These are phyloP conservation scores for Fraxinus excelsior DNA, from an alignment of 257 asterid species.

Conservation along the genomic window DNA sequence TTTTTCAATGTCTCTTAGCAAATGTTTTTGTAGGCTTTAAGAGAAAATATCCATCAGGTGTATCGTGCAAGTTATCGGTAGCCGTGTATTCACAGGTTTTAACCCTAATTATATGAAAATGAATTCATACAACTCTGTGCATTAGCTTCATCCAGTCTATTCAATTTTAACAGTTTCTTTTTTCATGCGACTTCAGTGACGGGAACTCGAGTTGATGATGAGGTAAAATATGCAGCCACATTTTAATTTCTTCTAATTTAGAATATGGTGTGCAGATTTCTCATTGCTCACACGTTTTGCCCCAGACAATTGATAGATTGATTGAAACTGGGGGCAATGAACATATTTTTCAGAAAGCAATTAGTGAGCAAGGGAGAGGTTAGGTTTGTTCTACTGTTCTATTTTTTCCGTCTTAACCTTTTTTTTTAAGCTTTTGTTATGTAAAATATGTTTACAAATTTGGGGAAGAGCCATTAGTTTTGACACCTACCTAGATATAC, in stretches of 20 bases:
- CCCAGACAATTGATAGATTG: slow-evolving; percentile 83
- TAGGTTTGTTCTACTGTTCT: slow-evolving; percentile 53
- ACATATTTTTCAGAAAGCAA: slow-evolving; percentile 91
- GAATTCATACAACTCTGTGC: slow-evolving; percentile 17
- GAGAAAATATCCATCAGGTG: slow-evolving; percentile 92
- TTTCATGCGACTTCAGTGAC: slow-evolving; percentile 61
- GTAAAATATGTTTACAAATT: slow-evolving; percentile 15
- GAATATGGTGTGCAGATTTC: not conserved
- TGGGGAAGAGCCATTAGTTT: not conserved
- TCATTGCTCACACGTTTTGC: slow-evolving; percentile 27
- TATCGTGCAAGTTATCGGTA: slow-evolving; percentile 96
- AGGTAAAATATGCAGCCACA: slow-evolving; percentile 44
- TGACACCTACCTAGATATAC: slow-evolving; percentile 1
- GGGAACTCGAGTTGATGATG: slow-evolving; percentile 89
- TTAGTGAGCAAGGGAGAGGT: slow-evolving; percentile 95
- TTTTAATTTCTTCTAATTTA: slow-evolving; percentile 17
- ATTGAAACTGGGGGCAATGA: slow-evolving; percentile 98
- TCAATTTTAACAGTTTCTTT: slow-evolving; percentile 26
- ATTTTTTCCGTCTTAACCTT: slow-evolving; percentile 8
- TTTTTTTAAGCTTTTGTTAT: not conserved
- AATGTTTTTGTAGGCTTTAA: slow-evolving; percentile 63
- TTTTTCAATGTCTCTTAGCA: slow-evolving; percentile 16
- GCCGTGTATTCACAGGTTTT: slow-evolving; percentile 94
- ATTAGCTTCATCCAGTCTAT: slow-evolving; percentile 19
- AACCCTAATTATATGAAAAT: slow-evolving; percentile 23